A percentile compares a stretch with the other conserved stretches of the same genome.
phyloP scores from a whole-genome alignment of 495 filamentous ascomycete genomes.

The Opeltia flavorubescens region DNA sequence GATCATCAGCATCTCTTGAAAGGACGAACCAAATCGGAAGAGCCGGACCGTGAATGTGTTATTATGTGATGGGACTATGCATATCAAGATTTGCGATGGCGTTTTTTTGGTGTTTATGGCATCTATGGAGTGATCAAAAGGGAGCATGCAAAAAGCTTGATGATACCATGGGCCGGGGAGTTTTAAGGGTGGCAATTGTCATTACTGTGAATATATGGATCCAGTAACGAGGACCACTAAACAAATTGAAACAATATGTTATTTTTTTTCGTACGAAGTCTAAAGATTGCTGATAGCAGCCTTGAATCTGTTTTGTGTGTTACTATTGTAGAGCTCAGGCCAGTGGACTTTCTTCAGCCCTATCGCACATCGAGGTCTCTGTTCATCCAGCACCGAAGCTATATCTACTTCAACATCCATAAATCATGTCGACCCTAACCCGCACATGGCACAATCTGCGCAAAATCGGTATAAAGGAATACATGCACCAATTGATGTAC shows the following conservation, averaged over 20 bases:
- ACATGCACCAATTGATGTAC: conserved; percentile 67
- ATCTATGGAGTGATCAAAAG: neutral
- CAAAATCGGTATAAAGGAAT: conserved; percentile 80
- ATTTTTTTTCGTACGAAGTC: too few species aligned
- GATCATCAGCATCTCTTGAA: conserved; percentile 25
- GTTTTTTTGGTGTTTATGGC: neutral
- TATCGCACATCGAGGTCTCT: neutral
- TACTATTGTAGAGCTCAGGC: too few species aligned
- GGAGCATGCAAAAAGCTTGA: neutral
- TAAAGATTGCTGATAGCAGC: too few species aligned
- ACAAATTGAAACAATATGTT: too few species aligned
- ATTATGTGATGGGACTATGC: conserved; percentile 28
- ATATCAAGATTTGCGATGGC: neutral
- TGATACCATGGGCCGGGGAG: neutral
- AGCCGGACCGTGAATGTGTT: conserved; percentile 58
- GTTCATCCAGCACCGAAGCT: neutral
- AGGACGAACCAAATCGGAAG: conserved; percentile 30
- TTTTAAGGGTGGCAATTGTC: neutral
- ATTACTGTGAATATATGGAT: too few species aligned
- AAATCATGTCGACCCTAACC: conserved; percentile 71
- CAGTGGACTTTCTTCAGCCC: neutral
- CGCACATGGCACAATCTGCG: conserved; percentile 78
- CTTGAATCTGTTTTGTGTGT: too few species aligned
- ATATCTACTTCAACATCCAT: too few species aligned
- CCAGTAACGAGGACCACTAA: too few species aligned